Evolutionary conservation across 2,329 filamentous ascomycete genomes (phyloP), one percentile per base, ranked within the genome.

Genomic region (Leptodontidium sp.): DNA sequence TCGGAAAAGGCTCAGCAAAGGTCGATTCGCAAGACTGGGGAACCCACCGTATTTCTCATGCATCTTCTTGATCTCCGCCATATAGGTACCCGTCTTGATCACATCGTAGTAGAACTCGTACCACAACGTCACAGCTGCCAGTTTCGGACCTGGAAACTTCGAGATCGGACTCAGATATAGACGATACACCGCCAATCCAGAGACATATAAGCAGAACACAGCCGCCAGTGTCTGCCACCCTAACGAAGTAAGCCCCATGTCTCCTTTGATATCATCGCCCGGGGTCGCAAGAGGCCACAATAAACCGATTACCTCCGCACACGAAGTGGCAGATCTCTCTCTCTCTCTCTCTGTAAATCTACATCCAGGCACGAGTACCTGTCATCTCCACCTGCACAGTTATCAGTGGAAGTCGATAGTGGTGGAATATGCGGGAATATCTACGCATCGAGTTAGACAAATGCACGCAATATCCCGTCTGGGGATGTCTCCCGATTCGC

Each of bases 81-180:
- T 82, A 68, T 83, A 84, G 71, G 81, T 76, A 1, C 82, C 83
- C 7, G 79, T 78, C 6, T 79, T 75, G 55, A 82, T 66, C 17
- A 83, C 75, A 67, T 84, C 82, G 68, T 83, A 83, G 73, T 83
- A 84, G 12, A 71, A 61, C 43, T 75, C 70, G 58, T 74, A 77
- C 70, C 70, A 74, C 21, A 61, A 55, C 2, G 74, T 77, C 29
- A 77, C 66, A 7, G 78, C 78, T n/a, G 79, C 78, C 0, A 77
- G 64, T 26, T 70, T 77, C 5, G 79, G 79, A 4, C 79, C 79
- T 1, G 75, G 77, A 52, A 80, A 78, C 2, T 73, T 65, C 11
- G 75, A 71, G 26, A 80, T 62, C 11, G 78, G 78, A 64, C 77
- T 76, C 9, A 80, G 74, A 65, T 74, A 79, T n/a, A 81, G 71